phyloP scores from a whole-genome alignment of 2,329 filamentous ascomycete species.

The Arthrobotrys pseudoclavata region DNA sequence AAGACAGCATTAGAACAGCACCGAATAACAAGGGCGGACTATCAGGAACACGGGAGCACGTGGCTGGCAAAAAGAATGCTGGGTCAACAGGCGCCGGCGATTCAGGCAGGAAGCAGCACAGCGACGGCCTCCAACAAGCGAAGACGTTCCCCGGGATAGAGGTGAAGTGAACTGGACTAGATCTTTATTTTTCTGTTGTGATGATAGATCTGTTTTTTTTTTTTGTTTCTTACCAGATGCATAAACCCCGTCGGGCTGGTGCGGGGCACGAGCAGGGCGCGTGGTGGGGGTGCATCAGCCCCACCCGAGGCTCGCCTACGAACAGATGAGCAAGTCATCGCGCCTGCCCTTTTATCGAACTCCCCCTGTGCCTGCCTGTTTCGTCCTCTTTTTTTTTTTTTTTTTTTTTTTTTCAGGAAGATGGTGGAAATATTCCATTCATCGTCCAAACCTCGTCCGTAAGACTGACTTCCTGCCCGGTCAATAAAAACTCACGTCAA shows the following conservation, averaged over 20 bases:
- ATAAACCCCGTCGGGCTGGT: constrained; percentile 1
- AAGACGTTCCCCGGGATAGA: constrained; percentile 48
- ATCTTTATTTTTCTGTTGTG: not conserved
- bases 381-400: constrained; percentile 24
- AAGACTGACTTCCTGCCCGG: not conserved
- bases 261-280: constrained; percentile 20
- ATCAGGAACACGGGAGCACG: constrained; percentile 83
- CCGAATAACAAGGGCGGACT: constrained; percentile 87
- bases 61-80: constrained; percentile 82
- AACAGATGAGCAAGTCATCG: constrained; percentile 28
- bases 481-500: constrained; percentile 8
- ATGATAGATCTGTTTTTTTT: not conserved
- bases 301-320: constrained; percentile 22
- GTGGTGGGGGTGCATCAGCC: constrained; percentile 19
- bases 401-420: constrained; percentile 22
- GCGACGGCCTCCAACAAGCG: constrained; percentile 38
- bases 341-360: constrained; percentile 38
- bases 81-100: constrained; percentile 61
- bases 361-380: constrained; percentile 29
- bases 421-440: not conserved
- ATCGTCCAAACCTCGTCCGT: not conserved
- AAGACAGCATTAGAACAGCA: constrained; percentile 75
- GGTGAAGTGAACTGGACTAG: not conserved
- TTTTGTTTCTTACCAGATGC: not conserved
- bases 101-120: constrained; percentile 20